These are phyloP conservation scores for Colletotrichum sublineola DNA, from an alignment of 2,329 filamentous ascomycete species.

Conservation along the genomic window DNA sequence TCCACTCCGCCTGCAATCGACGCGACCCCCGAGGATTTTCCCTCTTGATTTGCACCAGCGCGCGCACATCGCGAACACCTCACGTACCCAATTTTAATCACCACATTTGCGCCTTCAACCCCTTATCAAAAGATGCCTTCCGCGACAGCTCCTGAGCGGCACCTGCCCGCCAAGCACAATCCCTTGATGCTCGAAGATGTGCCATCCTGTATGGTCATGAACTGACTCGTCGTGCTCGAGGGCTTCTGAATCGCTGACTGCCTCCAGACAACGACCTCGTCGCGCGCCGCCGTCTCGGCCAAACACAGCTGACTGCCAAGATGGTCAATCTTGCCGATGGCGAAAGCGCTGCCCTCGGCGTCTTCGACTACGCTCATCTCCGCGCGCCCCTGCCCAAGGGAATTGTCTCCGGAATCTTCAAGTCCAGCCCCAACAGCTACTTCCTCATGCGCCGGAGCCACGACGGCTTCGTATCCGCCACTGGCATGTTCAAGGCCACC, in stretches of 20 bases:
- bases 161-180: constrained; percentile 73
- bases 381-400: constrained; percentile 93
- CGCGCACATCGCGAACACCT: constrained; percentile 25
- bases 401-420: constrained; percentile 93
- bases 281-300: constrained; percentile 86
- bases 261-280: constrained; percentile 78
- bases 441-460: constrained; percentile 94
- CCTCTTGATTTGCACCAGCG: constrained; percentile 3
- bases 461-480: constrained; percentile 87
- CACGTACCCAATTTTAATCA: constrained; percentile 25
- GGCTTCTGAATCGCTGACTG: constrained; percentile 19
- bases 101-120: constrained; percentile 17
- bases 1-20: neutral
- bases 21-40: constrained; percentile 18
- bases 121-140: constrained; percentile 40
- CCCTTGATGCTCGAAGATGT: constrained; percentile 75
- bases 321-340: constrained; percentile 81
- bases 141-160: constrained; percentile 58
- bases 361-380: constrained; percentile 96
- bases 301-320: constrained; percentile 90
- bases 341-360: constrained; percentile 80
- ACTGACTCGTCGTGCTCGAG: constrained; percentile 41
- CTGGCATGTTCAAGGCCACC: constrained; percentile 92
- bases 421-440: constrained; percentile 89
- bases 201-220: constrained; percentile 67